phyloP scores from a whole-genome alignment of 768 basidiomycete genomes.

The Crassisporium funariophilum region DNA sequence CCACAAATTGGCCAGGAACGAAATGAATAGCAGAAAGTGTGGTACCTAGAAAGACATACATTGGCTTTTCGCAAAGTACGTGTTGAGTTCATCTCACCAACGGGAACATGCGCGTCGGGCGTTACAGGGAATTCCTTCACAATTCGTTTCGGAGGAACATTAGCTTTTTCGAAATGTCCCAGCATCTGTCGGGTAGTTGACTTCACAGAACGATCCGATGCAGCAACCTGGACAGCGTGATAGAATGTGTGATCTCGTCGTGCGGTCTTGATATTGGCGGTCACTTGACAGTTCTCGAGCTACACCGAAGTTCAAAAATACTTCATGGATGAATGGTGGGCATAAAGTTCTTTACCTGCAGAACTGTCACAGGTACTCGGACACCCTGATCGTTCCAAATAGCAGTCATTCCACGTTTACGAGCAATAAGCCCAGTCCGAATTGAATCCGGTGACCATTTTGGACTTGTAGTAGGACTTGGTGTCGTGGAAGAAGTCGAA shows the following conservation, averaged over 20 bases:
- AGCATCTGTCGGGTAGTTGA: slow-evolving; percentile 78
- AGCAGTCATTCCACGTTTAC: slow-evolving; percentile 94
- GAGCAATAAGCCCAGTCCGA: slow-evolving; percentile 90
- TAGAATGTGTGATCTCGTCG: slow-evolving; percentile 72
- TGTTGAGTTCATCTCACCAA: too few relatives aligned
- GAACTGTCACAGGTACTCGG: slow-evolving; percentile 87
- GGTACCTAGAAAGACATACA: too few relatives aligned
- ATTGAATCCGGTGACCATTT: slow-evolving; percentile 88
- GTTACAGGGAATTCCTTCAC: slow-evolving; percentile 91
- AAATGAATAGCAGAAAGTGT: slow-evolving; percentile 91
- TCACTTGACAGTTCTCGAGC: slow-evolving; percentile 91
- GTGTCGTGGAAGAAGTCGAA: slow-evolving; percentile 24
- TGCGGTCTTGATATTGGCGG: slow-evolving; percentile 69
- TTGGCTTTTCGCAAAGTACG: too few relatives aligned
- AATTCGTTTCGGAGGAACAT: slow-evolving; percentile 78
- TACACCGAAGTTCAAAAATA: slow-evolving; percentile 33
- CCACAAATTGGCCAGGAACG: slow-evolving; percentile 95
- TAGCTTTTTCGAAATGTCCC: slow-evolving; percentile 87
- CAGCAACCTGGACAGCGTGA: slow-evolving; percentile 93
- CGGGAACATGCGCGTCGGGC: slow-evolving; percentile 83
- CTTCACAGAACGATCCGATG: slow-evolving; percentile 72
- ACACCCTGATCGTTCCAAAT: slow-evolving; percentile 92
- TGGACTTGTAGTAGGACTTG: slow-evolving; percentile 28
- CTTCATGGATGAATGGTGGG: neutral
- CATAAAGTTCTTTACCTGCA: slow-evolving; percentile 67